These are phyloP conservation scores for Ophiognomonia clavigignenti-juglandacearum DNA, from an alignment of 2,329 filamentous ascomycete genomes.

Conservation along the genomic window DNA sequence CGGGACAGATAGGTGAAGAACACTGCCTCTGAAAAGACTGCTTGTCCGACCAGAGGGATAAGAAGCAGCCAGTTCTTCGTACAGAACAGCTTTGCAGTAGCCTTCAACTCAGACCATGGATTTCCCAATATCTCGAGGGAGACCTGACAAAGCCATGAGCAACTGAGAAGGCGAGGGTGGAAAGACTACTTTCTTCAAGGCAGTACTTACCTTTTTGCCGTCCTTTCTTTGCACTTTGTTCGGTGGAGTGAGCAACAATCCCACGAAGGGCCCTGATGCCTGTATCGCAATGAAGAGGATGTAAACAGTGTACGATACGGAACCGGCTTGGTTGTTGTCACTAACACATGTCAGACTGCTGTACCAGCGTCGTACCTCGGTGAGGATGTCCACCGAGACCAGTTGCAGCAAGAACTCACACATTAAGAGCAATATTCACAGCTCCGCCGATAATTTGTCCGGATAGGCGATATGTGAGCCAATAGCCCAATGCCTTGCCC, in stretches of 20 bases:
- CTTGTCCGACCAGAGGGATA: slow-evolving; percentile 64
- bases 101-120: slow-evolving; percentile 54
- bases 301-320: slow-evolving; percentile 65
- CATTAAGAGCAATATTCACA: slow-evolving; percentile 65
- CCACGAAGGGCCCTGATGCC: slow-evolving; percentile 59
- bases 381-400: background rate
- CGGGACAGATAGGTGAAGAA: slow-evolving; percentile 63
- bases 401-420: background rate
- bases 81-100: slow-evolving; percentile 54
- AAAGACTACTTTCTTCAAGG: background rate
- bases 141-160: no score
- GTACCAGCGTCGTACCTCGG: background rate
- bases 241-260: slow-evolving; percentile 57
- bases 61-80: slow-evolving; percentile 59
- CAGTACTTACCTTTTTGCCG: slow-evolving; percentile 50
- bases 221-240: slow-evolving; percentile 60
- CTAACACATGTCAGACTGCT: slow-evolving; percentile 19
- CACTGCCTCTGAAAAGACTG: slow-evolving; percentile 66
- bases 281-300: slow-evolving; percentile 68
- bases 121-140: slow-evolving; percentile 48
- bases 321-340: slow-evolving; percentile 50
- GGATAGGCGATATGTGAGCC: slow-evolving; percentile 51
- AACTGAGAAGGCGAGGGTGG: background rate
- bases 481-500: slow-evolving; percentile 61
- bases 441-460: slow-evolving; percentile 59